phyloP scores from a whole-genome alignment of 2,329 filamentous ascomycete species.

The Myriosclerotinia scirpicola region DNA sequence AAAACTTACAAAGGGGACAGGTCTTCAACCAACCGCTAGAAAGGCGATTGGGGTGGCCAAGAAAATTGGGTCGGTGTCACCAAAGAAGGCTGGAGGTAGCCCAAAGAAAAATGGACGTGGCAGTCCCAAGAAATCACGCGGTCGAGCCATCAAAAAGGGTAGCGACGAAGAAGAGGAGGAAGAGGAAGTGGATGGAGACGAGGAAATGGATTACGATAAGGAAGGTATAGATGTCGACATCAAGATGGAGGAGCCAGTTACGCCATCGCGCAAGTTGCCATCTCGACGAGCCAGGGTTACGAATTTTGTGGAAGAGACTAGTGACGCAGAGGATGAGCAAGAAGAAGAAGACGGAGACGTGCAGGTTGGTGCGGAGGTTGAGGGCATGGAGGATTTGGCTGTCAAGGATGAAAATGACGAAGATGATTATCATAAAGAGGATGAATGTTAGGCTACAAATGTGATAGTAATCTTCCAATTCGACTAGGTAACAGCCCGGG shows the following conservation, averaged over 20 bases:
- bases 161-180: conserved; percentile 4
- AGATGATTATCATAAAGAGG: neutral
- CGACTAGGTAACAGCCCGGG: neutral
- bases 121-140: neutral
- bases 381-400: neutral
- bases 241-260: conserved; percentile 1
- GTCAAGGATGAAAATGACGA: neutral
- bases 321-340: conserved; percentile 6
- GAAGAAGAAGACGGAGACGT: neutral
- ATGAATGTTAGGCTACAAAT: neutral
- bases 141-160: neutral
- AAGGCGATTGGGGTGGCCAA: neutral
- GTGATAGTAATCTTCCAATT: neutral
- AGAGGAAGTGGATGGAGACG: neutral
- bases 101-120: neutral
- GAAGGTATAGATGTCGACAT: neutral
- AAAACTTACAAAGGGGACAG: neutral
- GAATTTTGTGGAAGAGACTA: conserved; percentile 3
- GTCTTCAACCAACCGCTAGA: neutral
- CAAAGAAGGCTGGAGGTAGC: neutral
- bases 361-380: neutral
- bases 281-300: conserved; percentile 1
- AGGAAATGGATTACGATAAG: neutral
- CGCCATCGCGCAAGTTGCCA: conserved; percentile 6
- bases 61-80: neutral